Conservation (phyloP, 257 asterid species). For the Henckelia pumila region DNA sequence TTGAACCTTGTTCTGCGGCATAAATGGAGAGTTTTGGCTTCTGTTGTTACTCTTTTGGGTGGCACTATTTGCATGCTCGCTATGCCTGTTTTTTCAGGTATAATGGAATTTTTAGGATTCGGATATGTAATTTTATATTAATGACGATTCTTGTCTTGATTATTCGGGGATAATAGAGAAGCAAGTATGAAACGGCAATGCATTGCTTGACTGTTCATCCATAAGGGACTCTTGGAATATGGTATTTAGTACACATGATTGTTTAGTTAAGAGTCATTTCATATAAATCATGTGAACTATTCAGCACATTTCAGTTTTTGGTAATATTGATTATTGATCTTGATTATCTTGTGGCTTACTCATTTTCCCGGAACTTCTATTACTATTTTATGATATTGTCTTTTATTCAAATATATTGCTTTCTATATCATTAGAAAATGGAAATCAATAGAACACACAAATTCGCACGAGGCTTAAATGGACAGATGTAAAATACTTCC, state of each 20-base stretch:
- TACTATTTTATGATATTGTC: not conserved
- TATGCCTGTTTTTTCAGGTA: slow-evolving; percentile 80
- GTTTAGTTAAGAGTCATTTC: not conserved
- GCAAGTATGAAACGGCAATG: not conserved
- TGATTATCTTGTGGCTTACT: not conserved
- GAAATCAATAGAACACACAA: not conserved
- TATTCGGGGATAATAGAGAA: no score
- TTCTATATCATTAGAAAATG: not conserved
- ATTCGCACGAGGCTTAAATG: not conserved
- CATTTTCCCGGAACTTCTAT: not conserved
- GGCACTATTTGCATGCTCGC: slow-evolving; percentile 75
- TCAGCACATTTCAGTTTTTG: not conserved
- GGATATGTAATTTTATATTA: not conserved
- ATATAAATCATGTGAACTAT: not conserved
- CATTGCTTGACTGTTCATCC: not conserved
- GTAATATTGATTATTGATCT: not conserved
- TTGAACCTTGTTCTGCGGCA: slow-evolving; percentile 67
- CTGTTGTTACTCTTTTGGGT: slow-evolving; percentile 55
- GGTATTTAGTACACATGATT: not conserved
- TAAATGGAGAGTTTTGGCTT: slow-evolving; percentile 64
- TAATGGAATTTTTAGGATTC: slow-evolving; percentile 13
- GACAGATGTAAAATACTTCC: not conserved
- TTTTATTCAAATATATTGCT: not conserved
- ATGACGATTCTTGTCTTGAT: not conserved
- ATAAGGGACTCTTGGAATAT: not conserved